phyloP scores from a whole-genome alignment of 495 filamentous ascomycete genomes.

The Penicillium soppii region DNA sequence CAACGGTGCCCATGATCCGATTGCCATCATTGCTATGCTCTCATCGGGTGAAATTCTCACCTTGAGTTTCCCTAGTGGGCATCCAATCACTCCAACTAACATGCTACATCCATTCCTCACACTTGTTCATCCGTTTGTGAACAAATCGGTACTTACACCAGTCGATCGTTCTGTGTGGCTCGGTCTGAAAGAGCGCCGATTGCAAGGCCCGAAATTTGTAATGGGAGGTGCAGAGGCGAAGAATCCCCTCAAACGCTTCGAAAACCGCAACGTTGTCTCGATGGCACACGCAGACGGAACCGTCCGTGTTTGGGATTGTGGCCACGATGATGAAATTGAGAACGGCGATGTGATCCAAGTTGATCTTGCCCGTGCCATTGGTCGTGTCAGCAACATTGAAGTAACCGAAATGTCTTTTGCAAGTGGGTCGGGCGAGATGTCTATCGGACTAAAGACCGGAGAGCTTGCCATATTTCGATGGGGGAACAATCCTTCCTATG shows the following conservation, averaged over 20 bases:
- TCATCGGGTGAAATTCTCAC: slow-evolving; percentile 85
- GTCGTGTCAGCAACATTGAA: slow-evolving; percentile 72
- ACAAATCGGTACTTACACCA: slow-evolving; percentile 60
- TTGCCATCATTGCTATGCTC: slow-evolving; percentile 75
- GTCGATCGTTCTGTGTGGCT: slow-evolving; percentile 82
- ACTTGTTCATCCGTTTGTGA: slow-evolving; percentile 86
- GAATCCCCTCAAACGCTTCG: slow-evolving; percentile 68
- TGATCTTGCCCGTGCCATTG: slow-evolving; percentile 80
- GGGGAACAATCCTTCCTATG: slow-evolving; percentile 69
- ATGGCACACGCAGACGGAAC: slow-evolving; percentile 87
- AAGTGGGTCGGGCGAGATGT: slow-evolving; percentile 76
- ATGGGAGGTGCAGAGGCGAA: slow-evolving; percentile 70
- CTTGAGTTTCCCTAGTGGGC: slow-evolving; percentile 85
- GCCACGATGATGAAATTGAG: slow-evolving; percentile 89
- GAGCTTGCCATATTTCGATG: slow-evolving; percentile 88
- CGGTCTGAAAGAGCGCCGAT: slow-evolving; percentile 76
- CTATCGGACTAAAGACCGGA: slow-evolving; percentile 74
- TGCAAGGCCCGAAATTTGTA: slow-evolving; percentile 70
- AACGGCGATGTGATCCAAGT: slow-evolving; percentile 79
- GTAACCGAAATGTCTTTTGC: slow-evolving; percentile 74
- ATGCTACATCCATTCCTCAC: slow-evolving; percentile 80
- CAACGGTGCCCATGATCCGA: slow-evolving; percentile 82
- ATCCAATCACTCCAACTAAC: slow-evolving; percentile 87
- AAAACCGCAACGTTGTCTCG: slow-evolving; percentile 76
- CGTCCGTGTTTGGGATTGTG: slow-evolving; percentile 84